Base-by-base conservation (phyloP, 2,329 filamentous ascomycete species). In the Teratosphaeria zuluensis region DNA sequence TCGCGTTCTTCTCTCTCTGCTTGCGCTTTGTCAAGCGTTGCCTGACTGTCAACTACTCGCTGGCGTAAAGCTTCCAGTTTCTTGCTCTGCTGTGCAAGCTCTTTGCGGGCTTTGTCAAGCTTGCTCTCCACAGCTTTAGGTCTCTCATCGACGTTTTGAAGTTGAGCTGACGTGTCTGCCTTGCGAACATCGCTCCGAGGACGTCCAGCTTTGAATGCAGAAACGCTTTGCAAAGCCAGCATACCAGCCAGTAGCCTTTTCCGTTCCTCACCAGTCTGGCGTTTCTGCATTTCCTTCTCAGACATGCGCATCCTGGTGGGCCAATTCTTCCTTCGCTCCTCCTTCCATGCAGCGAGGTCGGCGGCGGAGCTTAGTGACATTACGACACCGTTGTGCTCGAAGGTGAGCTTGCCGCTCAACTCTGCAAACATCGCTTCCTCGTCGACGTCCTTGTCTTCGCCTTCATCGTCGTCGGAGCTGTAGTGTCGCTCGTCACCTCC, bases 321-420 rank as follows among this genome's bases (percentile, higher is more conserved):
- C 70, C 84, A 97, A 56, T 87, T 86, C 64, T 84, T 87, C 69
- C 81, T 87, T 60, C 92, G 84, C 72, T 96, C 90, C 55, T 84
- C 84, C 62, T 95, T 84, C 84, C 90, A 97, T 6, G 84, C 83
- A 28, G 84, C 81, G 58, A 96, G 80, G 68, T 96, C 91, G 59
- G 83, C 82, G 16, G 80, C 71, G 6, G 78, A 79, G 57, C 78
- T 77, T 28, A 87, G 70, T 0, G 76, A 79, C 3, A 81, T 70
- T 52, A 81, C 77, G 65, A 78, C 72, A n/a, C 81, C 81, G 63
- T 79, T 77, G 65, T 84, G 82, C 58, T 82, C 80, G 62, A 86
- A 80, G 35, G 62, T 65, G 24, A 72, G 62, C 21, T 68, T 65
- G 3, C 59, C 56, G 66, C 72, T 74, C 59, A 68, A 60, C 42